Percentiles rank a stretch among this genome's conserved stretches.
phyloP scores from a whole-genome alignment of 2,329 filamentous ascomycete genomes.

The Fulvia fulva region DNA sequence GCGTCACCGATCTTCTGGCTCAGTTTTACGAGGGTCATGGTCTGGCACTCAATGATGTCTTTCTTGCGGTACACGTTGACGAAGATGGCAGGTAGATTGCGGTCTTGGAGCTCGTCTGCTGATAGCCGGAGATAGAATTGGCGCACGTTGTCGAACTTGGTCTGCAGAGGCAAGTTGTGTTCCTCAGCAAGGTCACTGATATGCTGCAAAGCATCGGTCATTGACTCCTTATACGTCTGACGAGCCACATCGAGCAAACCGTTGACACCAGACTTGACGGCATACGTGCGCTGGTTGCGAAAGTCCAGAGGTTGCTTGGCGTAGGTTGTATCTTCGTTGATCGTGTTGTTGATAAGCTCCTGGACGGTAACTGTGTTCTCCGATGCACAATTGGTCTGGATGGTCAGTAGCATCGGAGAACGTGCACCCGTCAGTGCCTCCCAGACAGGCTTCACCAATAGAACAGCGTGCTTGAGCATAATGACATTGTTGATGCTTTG shows the following conservation, averaged over 20 bases:
- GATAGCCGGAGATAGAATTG: slow-evolving; percentile 74
- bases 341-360: slow-evolving; percentile 61
- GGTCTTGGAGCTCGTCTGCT: slow-evolving; percentile 58
- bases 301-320: slow-evolving; percentile 77
- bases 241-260: slow-evolving; percentile 84
- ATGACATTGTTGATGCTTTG: slow-evolving; percentile 83
- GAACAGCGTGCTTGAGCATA: slow-evolving; percentile 77
- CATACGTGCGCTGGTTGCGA: slow-evolving; percentile 85
- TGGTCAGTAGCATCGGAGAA: slow-evolving; percentile 61
- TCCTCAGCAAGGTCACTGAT: slow-evolving; percentile 60
- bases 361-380: slow-evolving; percentile 59
- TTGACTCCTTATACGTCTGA: slow-evolving; percentile 85
- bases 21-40: slow-evolving; percentile 74
- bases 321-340: slow-evolving; percentile 79
- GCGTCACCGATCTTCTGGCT: slow-evolving; percentile 72
- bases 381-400: slow-evolving; percentile 65
- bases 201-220: slow-evolving; percentile 69
- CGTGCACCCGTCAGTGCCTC: slow-evolving; percentile 63
- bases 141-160: slow-evolving; percentile 73
- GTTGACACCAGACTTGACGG: slow-evolving; percentile 80
- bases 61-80: slow-evolving; percentile 74
- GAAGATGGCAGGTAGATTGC: slow-evolving; percentile 61
- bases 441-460: slow-evolving; percentile 62
- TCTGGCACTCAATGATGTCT: slow-evolving; percentile 80
- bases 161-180: slow-evolving; percentile 57